A percentile compares a stretch with the other conserved stretches of the same genome.
Evolutionary conservation across 768 basidiomycete genomes (phyloP).

Genomic region (Auricularia sp.): DNA sequence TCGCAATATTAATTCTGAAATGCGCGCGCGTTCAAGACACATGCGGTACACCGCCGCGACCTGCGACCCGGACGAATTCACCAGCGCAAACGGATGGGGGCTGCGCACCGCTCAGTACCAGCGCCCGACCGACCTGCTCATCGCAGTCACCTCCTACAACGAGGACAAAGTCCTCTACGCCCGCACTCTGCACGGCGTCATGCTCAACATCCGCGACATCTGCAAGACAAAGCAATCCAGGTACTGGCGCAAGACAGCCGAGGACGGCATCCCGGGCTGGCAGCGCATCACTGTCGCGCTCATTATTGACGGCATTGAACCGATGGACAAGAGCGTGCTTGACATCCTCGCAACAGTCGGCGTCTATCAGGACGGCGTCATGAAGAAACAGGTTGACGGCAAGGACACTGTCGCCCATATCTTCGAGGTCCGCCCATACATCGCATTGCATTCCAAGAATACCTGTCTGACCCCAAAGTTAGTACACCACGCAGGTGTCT

Average conservation of each 20-base stretch:
- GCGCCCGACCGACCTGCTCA: conserved; percentile 85
- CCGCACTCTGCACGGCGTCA: conserved; percentile 87
- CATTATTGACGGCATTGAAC: conserved; percentile 85
- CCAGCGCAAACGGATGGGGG: conserved; percentile 69
- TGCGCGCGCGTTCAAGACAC: conserved; percentile 38
- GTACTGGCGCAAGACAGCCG: conserved; percentile 76
- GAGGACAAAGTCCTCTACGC: conserved; percentile 89
- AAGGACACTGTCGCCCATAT: conserved; percentile 90
- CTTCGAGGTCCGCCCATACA: conserved; percentile 47
- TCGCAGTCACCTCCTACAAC: conserved; percentile 90
- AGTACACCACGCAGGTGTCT: conserved; percentile 96
- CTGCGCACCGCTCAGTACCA: conserved; percentile 78
- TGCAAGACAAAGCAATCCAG: conserved; percentile 93
- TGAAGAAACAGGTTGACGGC: conserved; percentile 74
- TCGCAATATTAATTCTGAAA: too few relatives aligned
- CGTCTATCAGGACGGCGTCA: conserved; percentile 89
- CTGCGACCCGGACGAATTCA: conserved; percentile 84
- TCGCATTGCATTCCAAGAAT: background rate
- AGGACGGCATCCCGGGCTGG: conserved; percentile 82
- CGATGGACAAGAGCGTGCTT: conserved; percentile 92
- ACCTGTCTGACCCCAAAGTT: conserved; percentile 6
- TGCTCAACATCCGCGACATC: conserved; percentile 95
- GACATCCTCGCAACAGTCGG: conserved; percentile 85
- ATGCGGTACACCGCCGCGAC: conserved; percentile 94
- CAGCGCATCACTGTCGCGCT: conserved; percentile 85